Conservation (phyloP, 2,329 filamentous ascomycete genomes). For the Colletotrichum musae region DNA sequence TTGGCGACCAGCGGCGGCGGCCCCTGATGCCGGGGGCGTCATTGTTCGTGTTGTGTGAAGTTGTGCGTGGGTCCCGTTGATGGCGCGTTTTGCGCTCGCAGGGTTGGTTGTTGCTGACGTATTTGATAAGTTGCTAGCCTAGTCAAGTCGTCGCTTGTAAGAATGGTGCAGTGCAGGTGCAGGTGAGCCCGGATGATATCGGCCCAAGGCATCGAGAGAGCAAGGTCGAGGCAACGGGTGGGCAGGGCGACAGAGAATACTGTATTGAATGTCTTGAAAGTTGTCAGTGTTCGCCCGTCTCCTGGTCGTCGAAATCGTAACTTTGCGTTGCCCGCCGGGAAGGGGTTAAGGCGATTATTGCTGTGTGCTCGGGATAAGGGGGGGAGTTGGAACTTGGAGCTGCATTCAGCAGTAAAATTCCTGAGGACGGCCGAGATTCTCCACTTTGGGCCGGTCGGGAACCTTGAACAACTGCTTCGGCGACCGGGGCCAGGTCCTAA, state of each 20-base stretch:
- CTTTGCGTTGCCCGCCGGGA: background rate
- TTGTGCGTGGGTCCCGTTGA: background rate
- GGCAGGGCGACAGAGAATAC: background rate
- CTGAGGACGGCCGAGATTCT: slow-evolving; percentile 19
- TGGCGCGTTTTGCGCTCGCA: background rate
- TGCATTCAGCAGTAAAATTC: slow-evolving; percentile 20
- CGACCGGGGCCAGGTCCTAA: background rate
- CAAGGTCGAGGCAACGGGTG: background rate
- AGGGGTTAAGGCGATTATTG: background rate
- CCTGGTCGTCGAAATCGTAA: background rate
- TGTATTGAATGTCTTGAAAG: background rate
- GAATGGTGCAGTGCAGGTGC: background rate
- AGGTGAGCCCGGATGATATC: slow-evolving; percentile 15
- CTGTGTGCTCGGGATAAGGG: background rate
- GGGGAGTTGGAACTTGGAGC: background rate
- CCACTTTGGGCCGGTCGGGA: slow-evolving; percentile 12
- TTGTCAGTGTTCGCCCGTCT: too few species aligned
- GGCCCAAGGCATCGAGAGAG: slow-evolving; percentile 22
- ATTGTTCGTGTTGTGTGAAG: slow-evolving; percentile 4
- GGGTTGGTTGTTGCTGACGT: slow-evolving; percentile 13
- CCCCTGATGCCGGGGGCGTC: slow-evolving; percentile 29
- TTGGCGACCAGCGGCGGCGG: background rate
- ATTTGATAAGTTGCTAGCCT: slow-evolving; percentile 28
- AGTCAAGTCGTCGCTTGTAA: slow-evolving; percentile 11
- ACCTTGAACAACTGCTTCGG: slow-evolving; percentile 5